Percentiles rank a stretch among this genome's conserved stretches.
Conservation (phyloP, 2,329 filamentous ascomycete genomes). For the Keithomyces neogunnii region DNA sequence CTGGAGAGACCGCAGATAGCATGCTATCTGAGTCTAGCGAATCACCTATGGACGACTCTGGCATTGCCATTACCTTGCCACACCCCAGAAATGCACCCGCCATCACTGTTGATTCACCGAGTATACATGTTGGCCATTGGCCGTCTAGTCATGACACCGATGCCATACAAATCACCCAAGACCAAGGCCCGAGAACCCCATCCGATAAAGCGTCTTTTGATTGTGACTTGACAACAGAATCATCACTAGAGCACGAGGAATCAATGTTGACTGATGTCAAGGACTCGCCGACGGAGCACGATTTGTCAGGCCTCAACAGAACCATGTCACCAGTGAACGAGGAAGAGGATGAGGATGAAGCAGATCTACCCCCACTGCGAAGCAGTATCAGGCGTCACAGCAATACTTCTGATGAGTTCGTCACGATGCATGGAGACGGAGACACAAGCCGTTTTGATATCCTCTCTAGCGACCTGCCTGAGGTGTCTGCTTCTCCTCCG, state of each 20-base stretch:
- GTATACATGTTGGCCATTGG: not conserved
- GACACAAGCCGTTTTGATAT: slow-evolving; percentile 29
- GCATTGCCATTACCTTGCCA: not conserved
- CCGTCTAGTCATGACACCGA: not conserved
- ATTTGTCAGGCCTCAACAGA: slow-evolving; percentile 9
- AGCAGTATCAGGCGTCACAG: slow-evolving; percentile 21
- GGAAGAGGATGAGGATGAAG: slow-evolving; percentile 20
- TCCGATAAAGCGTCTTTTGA: slow-evolving; percentile 1
- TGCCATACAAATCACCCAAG: not conserved
- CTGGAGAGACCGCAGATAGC: not conserved
- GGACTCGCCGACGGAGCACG: slow-evolving; percentile 3
- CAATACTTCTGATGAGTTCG: slow-evolving; percentile 28
- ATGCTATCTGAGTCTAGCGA: not conserved
- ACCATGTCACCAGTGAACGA: slow-evolving; percentile 11
- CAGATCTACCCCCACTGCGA: slow-evolving; percentile 27
- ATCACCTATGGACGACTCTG: not conserved
- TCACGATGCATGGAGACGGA: slow-evolving; percentile 27
- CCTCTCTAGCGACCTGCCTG: slow-evolving; percentile 33
- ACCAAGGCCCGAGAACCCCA: not conserved
- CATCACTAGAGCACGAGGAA: not conserved
- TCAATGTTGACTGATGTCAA: not conserved
- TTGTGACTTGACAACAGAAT: not conserved
- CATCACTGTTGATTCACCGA: not conserved
- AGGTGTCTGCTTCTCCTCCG: slow-evolving; percentile 35
- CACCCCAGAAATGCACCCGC: not conserved